These are phyloP conservation scores for Salpingoeca rosetta DNA, from an alignment of 78 protist species.

Conservation along the genomic window DNA sequence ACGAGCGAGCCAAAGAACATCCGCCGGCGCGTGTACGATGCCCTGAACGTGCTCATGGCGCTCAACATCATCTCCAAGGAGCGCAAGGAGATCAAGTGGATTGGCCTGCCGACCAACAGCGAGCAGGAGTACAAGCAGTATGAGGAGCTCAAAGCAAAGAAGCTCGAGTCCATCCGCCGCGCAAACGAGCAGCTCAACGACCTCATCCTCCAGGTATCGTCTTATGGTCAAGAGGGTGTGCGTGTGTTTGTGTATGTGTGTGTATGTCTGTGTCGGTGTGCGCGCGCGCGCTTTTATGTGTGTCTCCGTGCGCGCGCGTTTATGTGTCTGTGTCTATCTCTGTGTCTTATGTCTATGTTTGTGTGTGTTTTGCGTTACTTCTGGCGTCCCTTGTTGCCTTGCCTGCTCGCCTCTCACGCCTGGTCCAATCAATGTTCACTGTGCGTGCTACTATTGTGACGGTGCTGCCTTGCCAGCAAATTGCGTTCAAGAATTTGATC, in stretches of 20 bases:
- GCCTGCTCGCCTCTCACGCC: neutral
- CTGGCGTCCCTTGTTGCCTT: neutral
- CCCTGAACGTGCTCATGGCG: slow-evolving; percentile 82
- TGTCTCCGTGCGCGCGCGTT: neutral
- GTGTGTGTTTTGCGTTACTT: too few species aligned
- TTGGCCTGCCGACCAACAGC: slow-evolving; percentile 55
- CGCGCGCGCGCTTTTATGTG: neutral
- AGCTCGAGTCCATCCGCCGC: neutral
- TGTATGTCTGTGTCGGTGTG: too few species aligned
- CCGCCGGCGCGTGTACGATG: slow-evolving; percentile 84
- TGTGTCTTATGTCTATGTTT: too few species aligned
- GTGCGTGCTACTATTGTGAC: neutral
- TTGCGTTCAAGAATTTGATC: slow-evolving; percentile 4
- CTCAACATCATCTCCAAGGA: slow-evolving; percentile 75
- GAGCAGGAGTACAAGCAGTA: neutral
- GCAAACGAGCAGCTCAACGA: neutral
- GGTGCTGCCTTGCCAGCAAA: too few species aligned
- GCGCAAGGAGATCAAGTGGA: slow-evolving; percentile 65
- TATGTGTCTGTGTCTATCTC: too few species aligned
- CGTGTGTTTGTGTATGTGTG: too few species aligned
- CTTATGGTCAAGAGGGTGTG: too few species aligned
- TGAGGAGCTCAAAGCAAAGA: neutral
- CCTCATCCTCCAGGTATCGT: neutral
- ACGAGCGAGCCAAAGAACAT: slow-evolving; percentile 63
- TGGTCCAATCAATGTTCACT: neutral